Base-by-base conservation (phyloP, 2,329 filamentous ascomycete genomes). In the Myotisia sp. region DNA sequence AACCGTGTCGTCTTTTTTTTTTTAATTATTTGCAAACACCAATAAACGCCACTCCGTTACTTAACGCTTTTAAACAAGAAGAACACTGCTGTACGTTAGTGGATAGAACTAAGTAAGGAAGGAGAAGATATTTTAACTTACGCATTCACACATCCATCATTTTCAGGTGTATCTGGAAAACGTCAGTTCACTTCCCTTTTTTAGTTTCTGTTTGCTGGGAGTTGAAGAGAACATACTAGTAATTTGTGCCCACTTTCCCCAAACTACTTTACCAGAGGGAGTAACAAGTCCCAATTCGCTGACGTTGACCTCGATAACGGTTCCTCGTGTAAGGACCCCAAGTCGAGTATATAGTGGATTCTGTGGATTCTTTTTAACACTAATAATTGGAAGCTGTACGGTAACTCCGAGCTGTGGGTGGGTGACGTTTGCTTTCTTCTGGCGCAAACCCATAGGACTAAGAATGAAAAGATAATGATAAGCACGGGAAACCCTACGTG, bases 261-360 rank as follows among this genome's bases (percentile, higher is more conserved):
- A 94, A 5, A 87, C 83, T 6, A 93, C 83, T 63, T 94, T 94
- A 42, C 90, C 90, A 42, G 76, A 77, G 2, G 86, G 79, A 2
- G 90, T 95, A 10, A 92, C 84, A 41, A 95, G 65, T 43, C 90
- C 90, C 42, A 95, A 61, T 56, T 98, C 90, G 37, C 73, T 80
- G 19, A 94, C 85, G 54, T 98, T 93, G 49, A 95, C 85, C 60
- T 95, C 87, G 51, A 87, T 74, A 41, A 79, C 73, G 19, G 76
- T 87, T 43, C 83, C 83, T 61, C 85, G 85, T 30, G 81, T 87
- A 50, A 94, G 58, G 3, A 93, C 86, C 41, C 87, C 87, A 4
- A 95, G 65, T 52, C 93, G 85, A 0, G 87, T 94, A 61, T 93
- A 93, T 53, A 92, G 69, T 1, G 83, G 82, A 54, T 84, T 85